Evolutionary conservation across 2,329 filamentous ascomycete genomes (phyloP), one percentile per base, ranked within the genome.

Genomic region (Rhinocladiella similis): DNA sequence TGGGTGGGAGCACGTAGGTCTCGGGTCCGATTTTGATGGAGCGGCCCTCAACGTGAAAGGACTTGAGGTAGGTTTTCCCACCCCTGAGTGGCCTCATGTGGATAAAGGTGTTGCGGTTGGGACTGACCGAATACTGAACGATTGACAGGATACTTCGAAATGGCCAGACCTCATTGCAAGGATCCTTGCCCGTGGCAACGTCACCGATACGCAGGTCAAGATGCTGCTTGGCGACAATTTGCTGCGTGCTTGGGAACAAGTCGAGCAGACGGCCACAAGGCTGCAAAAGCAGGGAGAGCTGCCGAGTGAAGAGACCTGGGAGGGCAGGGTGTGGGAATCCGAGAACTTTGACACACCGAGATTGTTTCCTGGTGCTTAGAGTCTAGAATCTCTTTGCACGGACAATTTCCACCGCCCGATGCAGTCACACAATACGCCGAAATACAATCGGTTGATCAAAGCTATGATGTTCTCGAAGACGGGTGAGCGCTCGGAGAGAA

Each of bases 21-120:
- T 97, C 13, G 93, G 93, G 0, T 91, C 88, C 47, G 93, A 97
- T 70, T 96, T 91, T 69, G 91, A 97, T 69, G 93, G 84, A 1
- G 67, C 3, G 68, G 65, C 4, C 67, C 75, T 18, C 12, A 14
- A 41, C 16, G 52, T 49, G 12, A 48, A 49, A 16, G 52, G 52
- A 19, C 76, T 47, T 25, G 50, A 53, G 50, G 50, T 47, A 35
- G 22, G 39, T 46, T 38, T 16, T 38, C 22, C 22, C 22, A 25
- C 22, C 22, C 22, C 22, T 25, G n/a, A n/a, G n/a, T n/a, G n/a
- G n/a, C 25, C 25, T 7, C 25, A 27, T 27, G 25, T 27, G 3
- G 25, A 27, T 27, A 27, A 27, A 7, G 4, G 25, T 7, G 3
- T 27, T 27, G 25, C 25, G 7, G 25, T 4, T 3, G 4, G 25